Evolutionary conservation across 768 basidiomycete genomes (phyloP).

Genomic region (Auricularia sp.): DNA sequence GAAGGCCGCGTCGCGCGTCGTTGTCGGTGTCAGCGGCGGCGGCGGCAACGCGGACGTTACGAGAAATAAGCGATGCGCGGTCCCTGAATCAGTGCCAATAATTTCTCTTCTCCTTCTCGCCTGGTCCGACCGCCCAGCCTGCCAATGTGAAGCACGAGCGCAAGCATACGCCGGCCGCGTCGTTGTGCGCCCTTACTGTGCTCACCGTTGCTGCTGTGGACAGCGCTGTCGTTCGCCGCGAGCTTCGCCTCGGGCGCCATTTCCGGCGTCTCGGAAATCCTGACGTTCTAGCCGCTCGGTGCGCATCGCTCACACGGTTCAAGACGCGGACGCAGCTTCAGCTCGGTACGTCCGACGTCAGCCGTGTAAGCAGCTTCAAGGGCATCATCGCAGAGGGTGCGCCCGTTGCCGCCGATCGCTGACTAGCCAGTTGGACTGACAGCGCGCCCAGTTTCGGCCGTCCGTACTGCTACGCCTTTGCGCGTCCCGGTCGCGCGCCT

Average conservation of each 20-base stretch:
- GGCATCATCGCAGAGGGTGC: slow-evolving; percentile 83
- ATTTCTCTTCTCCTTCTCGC: no score
- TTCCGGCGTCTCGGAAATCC: slow-evolving; percentile 59
- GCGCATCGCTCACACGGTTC: slow-evolving; percentile 29
- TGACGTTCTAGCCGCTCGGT: slow-evolving; percentile 88
- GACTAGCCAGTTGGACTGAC: slow-evolving; percentile 1
- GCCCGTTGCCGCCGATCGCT: slow-evolving; percentile 11
- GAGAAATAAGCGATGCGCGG: no score
- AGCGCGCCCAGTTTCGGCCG: slow-evolving; percentile 48
- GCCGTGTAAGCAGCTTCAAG: slow-evolving; percentile 66
- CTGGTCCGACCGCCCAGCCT: no score
- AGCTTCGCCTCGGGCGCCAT: slow-evolving; percentile 95
- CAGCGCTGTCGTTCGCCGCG: slow-evolving; percentile 76
- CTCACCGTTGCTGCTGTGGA: no score
- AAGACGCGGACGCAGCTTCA: slow-evolving; percentile 99
- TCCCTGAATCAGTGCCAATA: no score
- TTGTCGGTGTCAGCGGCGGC: no score
- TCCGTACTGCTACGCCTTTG: slow-evolving; percentile 51
- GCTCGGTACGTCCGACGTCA: slow-evolving; percentile 63
- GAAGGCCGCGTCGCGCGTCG: no score
- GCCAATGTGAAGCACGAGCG: no score
- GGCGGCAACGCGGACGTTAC: no score
- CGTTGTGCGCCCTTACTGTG: no score
- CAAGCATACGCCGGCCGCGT: no score
- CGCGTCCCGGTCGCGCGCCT: no score